Conservation (phyloP, 129 eudicot species). For the Saussurea involucrata region DNA sequence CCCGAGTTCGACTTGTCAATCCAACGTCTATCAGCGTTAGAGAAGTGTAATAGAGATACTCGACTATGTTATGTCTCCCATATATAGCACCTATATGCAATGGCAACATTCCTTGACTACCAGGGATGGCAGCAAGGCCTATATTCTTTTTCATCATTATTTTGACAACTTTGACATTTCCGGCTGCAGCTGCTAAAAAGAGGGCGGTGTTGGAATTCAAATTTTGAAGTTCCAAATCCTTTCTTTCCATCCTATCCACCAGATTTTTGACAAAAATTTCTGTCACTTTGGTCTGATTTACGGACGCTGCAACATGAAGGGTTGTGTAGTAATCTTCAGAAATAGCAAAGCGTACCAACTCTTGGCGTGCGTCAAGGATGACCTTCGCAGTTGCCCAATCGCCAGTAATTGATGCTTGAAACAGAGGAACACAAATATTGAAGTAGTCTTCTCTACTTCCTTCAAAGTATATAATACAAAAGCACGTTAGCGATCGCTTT, state of each 20-base stretch:
- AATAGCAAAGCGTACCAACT: constrained; percentile 13
- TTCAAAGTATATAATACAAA: background rate
- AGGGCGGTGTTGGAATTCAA: constrained; percentile 27
- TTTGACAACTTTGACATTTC: constrained; percentile 12
- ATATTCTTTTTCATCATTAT: constrained; percentile 19
- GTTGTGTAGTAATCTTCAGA: constrained; percentile 26
- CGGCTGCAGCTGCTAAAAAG: constrained; percentile 33
- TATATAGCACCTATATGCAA: constrained; percentile 22
- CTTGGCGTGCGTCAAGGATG: constrained; percentile 1
- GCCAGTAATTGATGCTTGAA: constrained; percentile 5
- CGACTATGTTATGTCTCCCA: constrained; percentile 20
- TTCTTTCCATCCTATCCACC: constrained; percentile 8
- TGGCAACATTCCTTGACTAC: constrained; percentile 17
- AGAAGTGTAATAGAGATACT: constrained; percentile 17
- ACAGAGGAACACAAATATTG: background rate
- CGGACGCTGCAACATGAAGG: constrained; percentile 40
- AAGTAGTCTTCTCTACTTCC: constrained; percentile 5
- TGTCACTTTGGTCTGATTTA: background rate
- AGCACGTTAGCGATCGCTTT: background rate
- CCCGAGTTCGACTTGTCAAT: constrained; percentile 15
- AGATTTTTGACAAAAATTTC: constrained; percentile 23
- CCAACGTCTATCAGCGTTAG: background rate
- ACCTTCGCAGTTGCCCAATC: constrained; percentile 1
- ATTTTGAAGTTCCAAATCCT: constrained; percentile 27
- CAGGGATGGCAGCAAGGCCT: constrained; percentile 7